These are phyloP conservation scores for Populus tremula DNA, from an alignment of 345 rosid species.

Conservation along the genomic window DNA sequence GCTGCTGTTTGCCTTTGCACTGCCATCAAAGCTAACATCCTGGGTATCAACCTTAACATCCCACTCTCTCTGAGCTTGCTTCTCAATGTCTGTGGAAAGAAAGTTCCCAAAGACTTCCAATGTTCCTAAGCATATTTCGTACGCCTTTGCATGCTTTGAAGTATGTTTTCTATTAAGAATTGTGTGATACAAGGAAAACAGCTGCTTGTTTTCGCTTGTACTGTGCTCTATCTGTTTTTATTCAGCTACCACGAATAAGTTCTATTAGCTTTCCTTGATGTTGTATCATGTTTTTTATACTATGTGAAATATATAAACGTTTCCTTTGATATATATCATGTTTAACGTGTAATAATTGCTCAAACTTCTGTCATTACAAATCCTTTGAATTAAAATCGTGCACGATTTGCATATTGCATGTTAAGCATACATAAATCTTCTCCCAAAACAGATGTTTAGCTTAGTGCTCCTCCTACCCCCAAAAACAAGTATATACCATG, in stretches of 20 bases:
- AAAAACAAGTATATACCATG: too few species aligned
- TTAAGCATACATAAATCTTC: too few species aligned
- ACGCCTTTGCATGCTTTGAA: neutral
- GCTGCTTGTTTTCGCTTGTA: neutral
- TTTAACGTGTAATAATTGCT: too few species aligned
- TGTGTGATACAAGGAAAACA: neutral
- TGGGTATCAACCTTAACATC: slow-evolving; percentile 51
- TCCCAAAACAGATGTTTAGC: too few species aligned
- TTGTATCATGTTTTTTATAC: neutral
- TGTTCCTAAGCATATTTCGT: slow-evolving; percentile 19
- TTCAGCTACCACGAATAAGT: neutral
- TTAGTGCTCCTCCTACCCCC: too few species aligned
- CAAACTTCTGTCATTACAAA: neutral
- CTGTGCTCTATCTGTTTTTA: neutral
- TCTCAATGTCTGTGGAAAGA: slow-evolving; percentile 44
- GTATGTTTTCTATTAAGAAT: neutral
- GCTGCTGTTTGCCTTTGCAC: slow-evolving; percentile 61
- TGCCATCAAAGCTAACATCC: slow-evolving; percentile 46
- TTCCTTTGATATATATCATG: neutral
- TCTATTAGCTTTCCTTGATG: neutral
- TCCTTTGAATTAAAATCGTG: too few species aligned
- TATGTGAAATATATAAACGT: neutral
- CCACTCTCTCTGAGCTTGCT: slow-evolving; percentile 51
- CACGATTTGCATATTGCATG: too few species aligned
- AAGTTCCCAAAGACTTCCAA: slow-evolving; percentile 43